Base-by-base conservation (phyloP, 1,284 basidiomycete genomes). In the Puccinia hordei region DNA sequence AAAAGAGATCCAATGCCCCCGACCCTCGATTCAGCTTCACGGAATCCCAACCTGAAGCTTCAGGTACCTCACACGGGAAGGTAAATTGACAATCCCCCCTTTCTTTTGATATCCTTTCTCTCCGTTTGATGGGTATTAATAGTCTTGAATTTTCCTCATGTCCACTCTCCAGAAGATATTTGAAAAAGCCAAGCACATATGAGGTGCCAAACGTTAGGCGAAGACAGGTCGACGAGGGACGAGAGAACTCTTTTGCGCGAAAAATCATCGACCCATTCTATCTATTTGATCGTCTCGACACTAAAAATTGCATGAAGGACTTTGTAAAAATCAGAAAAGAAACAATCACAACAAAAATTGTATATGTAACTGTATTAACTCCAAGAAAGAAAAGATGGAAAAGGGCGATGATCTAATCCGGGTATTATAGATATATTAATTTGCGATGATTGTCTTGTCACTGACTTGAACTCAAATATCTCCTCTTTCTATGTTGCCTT, bases 21-120 rank as follows among this genome's bases (percentile, higher is more conserved):
- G 82, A 85, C 74, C 84, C 84, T 22, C 82, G 84, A 66, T 81
- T 82, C 30, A 74, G 83, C 38, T 84, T 84, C 81, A 72, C 81
- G 82, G 46, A 69, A 61, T 13, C 24, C 24, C 63, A 59, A 22
- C 35, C 73, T 38, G 17, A 49, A 72, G 59, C 59, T 19, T 63
- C 66, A 35, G 30, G 30, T 22, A 38, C 51, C 17, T 73, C 55
- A 22, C 66, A 49, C 38, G 49, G 30, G 30, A 53, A 69, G 49
- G 49, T 69, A 27, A 4, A n/a, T 27, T 69, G 12, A 4, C 59
- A 61, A 13, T 61, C 27, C n/a, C 6, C 15, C 27, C 55, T 57
- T 57, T 4, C 22, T 27, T 17, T 44, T 2, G 6, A 5, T 59
- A 13, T 30, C 57, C 15, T 13, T n/a, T 33, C 8, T 33, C 33